Conservation (phyloP, 2,329 filamentous ascomycete genomes). For the Phialemoniopsis sp. region DNA sequence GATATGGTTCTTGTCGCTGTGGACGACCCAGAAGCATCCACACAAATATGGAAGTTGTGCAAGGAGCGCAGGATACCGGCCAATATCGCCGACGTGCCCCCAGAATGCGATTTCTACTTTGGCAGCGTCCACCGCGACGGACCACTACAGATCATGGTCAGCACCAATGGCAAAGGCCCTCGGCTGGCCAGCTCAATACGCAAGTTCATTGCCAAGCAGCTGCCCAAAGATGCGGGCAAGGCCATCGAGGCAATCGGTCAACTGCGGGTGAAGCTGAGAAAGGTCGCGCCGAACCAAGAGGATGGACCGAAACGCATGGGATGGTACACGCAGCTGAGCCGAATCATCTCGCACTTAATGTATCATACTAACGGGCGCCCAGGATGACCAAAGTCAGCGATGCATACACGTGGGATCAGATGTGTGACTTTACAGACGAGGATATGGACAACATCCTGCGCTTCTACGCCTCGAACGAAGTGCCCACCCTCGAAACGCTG, state of each 20-base stretch:
- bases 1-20: conserved; percentile 92
- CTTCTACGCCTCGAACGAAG: conserved; percentile 61
- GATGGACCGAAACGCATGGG: conserved; percentile 86
- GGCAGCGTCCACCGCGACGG: conserved; percentile 93
- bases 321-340: no score
- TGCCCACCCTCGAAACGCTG: conserved; percentile 52
- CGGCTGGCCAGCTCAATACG: conserved; percentile 84
- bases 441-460: conserved; percentile 80
- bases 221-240: conserved; percentile 77
- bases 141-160: conserved; percentile 96
- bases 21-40: conserved; percentile 89
- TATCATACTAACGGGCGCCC: conserved; percentile 20
- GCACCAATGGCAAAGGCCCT: conserved; percentile 94
- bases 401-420: conserved; percentile 76
- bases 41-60: conserved; percentile 88
- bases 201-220: conserved; percentile 69
- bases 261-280: conserved; percentile 73
- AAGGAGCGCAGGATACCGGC: conserved; percentile 79
- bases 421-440: conserved; percentile 75
- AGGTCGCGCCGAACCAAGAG: conserved; percentile 65
- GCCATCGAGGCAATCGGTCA: conserved; percentile 83
- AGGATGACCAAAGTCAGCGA: conserved; percentile 95
- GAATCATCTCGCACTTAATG: no score
- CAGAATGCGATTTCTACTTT: conserved; percentile 99
- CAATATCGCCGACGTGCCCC: conserved; percentile 94